phyloP scores from a whole-genome alignment of 345 rosid genomes.

The Salix arbutifolia region DNA sequence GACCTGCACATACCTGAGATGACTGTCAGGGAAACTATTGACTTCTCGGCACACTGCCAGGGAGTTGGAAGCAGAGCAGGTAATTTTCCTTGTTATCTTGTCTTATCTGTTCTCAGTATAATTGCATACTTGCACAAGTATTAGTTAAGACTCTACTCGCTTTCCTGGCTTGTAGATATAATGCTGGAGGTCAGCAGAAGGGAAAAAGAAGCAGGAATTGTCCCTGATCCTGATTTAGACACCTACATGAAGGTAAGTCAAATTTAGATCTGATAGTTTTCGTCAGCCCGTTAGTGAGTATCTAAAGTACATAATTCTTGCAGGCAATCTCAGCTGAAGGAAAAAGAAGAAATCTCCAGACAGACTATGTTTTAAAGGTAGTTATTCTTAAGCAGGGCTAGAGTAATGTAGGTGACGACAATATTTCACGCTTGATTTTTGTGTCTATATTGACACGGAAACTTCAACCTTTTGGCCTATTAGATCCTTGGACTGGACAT shows the following conservation, averaged over 20 bases:
- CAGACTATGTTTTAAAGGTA: slow-evolving; percentile 8
- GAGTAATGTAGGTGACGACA: too few species aligned
- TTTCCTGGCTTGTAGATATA: neutral
- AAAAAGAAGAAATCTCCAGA: neutral
- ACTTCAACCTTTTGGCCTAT: too few species aligned
- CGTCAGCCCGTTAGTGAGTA: neutral
- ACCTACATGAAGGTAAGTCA: slow-evolving; percentile 1
- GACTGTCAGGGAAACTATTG: slow-evolving; percentile 14
- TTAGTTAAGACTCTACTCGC: too few species aligned
- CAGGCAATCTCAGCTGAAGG: slow-evolving; percentile 6
- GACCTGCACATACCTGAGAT: slow-evolving; percentile 7
- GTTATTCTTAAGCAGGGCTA: neutral
- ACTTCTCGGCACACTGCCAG: slow-evolving; percentile 60
- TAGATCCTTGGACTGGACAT: slow-evolving; percentile 3
- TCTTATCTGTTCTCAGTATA: neutral
- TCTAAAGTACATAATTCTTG: neutral
- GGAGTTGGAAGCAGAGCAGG: slow-evolving; percentile 50
- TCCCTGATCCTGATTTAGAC: neutral
- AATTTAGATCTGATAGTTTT: neutral
- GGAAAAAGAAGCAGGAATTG: slow-evolving; percentile 1
- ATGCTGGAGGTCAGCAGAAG: neutral
- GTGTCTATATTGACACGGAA: neutral
- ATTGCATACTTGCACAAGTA: neutral
- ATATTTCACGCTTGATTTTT: too few species aligned
- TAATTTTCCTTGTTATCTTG: neutral